A percentile compares a stretch with the other conserved stretches of the same genome.
phyloP scores from a whole-genome alignment of 257 asterid species.

The Solanum dulcamara region DNA sequence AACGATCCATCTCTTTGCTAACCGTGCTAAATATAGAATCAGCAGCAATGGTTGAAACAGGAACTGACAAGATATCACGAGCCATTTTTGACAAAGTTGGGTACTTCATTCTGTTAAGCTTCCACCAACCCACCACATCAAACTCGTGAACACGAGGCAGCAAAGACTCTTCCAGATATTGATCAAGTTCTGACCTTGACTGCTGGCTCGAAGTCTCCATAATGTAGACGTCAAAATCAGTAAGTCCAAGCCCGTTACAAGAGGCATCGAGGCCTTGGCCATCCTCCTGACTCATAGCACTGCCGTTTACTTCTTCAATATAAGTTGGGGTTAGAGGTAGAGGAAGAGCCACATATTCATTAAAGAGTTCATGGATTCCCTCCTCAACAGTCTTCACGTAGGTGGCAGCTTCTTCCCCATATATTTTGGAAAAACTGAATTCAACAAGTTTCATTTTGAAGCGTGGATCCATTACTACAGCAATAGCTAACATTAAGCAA shows the following conservation, averaged over 20 bases:
- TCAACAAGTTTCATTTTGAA: constrained; percentile 93
- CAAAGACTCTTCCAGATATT: constrained; percentile 86
- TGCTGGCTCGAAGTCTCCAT: constrained; percentile 78
- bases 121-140: constrained; percentile 95
- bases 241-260: constrained; percentile 45
- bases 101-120: constrained; percentile 61
- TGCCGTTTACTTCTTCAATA: constrained; percentile 48
- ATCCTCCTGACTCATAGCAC: constrained; percentile 26
- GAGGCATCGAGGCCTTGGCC: constrained; percentile 33
- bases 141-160: constrained; percentile 84
- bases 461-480: constrained; percentile 95
- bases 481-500: constrained; percentile 65
- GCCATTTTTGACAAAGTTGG: constrained; percentile 97
- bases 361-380: constrained; percentile 82
- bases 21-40: constrained; percentile 54
- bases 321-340: constrained; percentile 46
- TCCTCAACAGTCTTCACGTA: constrained; percentile 62
- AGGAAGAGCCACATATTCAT: constrained; percentile 62
- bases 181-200: constrained; percentile 70
- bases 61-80: constrained; percentile 73
- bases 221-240: constrained; percentile 71
- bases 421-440: constrained; percentile 73
- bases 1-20: constrained; percentile 73
- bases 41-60: constrained; percentile 54
- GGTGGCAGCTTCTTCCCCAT: constrained; percentile 53